Base-by-base conservation (phyloP, 805 yeast genomes). In the Saccharomycopsis babjevae region DNA sequence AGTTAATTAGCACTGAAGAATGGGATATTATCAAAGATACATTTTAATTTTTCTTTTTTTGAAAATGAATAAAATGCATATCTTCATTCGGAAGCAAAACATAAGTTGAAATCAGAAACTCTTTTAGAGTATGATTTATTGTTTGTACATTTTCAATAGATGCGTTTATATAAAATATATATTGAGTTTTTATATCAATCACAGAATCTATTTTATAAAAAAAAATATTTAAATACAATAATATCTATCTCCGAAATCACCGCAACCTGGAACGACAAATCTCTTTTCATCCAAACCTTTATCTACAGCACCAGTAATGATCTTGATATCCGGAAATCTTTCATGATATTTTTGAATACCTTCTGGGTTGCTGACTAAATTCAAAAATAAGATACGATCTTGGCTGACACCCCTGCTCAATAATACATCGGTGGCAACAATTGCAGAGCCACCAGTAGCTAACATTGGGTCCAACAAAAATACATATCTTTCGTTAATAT, bases 401-500 rank as follows among this genome's bases (percentile, higher is more conserved):
- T 85, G 86, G 61, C 84, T 84, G 56, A 93, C 98, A 58, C 99
- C 98, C 69, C 94, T 83, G 60, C 84, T 78, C 62, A 88, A 78
- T 69, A 94, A 77, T 18, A 94, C 97, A 64, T 94, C 96, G 18
- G 92, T 89, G 16, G 98, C 99, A 94, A 92, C 88, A 73, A 90
- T 83, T 20, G 98, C 99, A 64, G 97, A 88, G 57, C 99, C 99
- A 67, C 99, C 99, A 20, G 99, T 94, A 39, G 99, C 99, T 71
- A 94, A 81, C 96, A 94, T 88, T 61, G 99, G 99, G 70, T 94
- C 99, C 66, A 94, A 78, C 68, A 94, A 76, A 71, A 94, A 88
- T 32, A 94, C 97, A 68, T 85, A 94, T 67, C 99, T 80, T 18
- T 88, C 88, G 54, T 86, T 76, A 66, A 94, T 93, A 69, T 94